Evolutionary conservation across 1,139 yeast genomes (phyloP), one percentile per base, ranked within the genome.

Genomic region (Candida sp.): DNA sequence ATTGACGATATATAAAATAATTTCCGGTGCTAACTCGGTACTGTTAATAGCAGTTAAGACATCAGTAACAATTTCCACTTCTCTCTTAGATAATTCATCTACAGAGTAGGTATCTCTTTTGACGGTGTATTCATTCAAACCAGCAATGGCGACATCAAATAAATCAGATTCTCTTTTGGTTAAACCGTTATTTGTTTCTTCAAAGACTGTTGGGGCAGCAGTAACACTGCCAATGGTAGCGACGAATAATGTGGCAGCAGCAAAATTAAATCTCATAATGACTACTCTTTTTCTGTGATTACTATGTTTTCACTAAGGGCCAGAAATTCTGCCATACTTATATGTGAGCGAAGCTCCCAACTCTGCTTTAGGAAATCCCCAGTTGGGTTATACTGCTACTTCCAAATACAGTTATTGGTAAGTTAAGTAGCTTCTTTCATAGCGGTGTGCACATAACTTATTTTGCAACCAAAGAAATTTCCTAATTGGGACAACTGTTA

Each of bases 11-110:
- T 61, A 66, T 43, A 59, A 50, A 42, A 73, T 57, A 46, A 73
- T 64, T 37, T 54, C 51, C 42, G 76, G 70, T 21, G 76, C 75
- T 45, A 72, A 61, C 44, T 64, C 55, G n/a, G 76, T 68, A 46
- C 61, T 51, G 52, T 66, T 65, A 45, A 73, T 64, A 42, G 70
- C 68, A 22, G 61, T 56, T 55, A 73, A 70, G 35, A 73, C 66
- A 48, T 70, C 69, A 40, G 78, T 73, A 41, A 73, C 75, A 52
- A 70, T 71, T 42, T 64, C 64, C 45, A 56, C 56, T 50, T 71
- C 77, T 68, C 78, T 70, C 44, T 63, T 61, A 9, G 57, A 56
- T 22, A 70, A 50, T 44, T 68, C 70, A 4, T 44, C 51, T 5
- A 49, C 50, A 11, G 63, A 43, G 49, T 60, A 53, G 9, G 52